A percentile compares a stretch with the other conserved stretches of the same genome.
Conservation (phyloP, 305 asterid genomes). For the Euphrasia arctica region DNA sequence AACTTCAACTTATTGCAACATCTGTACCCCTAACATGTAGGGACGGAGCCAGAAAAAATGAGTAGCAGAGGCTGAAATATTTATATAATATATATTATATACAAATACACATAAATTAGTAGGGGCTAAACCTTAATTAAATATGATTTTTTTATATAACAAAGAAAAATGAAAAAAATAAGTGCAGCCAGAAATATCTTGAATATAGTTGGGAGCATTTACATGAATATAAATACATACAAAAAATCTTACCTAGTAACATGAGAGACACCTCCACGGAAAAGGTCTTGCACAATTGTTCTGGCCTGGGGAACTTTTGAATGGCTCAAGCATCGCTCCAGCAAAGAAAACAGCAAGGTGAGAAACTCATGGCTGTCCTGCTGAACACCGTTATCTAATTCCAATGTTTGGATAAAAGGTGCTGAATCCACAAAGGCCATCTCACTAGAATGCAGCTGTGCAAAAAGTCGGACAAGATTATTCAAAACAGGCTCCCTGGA, state of each 20-base stretch:
- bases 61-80: too few species aligned
- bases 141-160: too few species aligned
- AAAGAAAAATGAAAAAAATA: too few species aligned
- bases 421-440: conserved; percentile 97
- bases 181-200: neutral
- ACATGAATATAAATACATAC: neutral
- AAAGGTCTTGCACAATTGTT: conserved; percentile 86
- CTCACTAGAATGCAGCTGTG: conserved; percentile 86
- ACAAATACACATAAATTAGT: too few species aligned
- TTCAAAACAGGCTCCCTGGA: conserved; percentile 71
- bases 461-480: conserved; percentile 82
- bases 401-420: conserved; percentile 86
- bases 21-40: conserved; percentile 17
- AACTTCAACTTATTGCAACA: conserved; percentile 19
- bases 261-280: conserved; percentile 97
- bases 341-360: conserved; percentile 87
- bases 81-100: too few species aligned
- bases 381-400: conserved; percentile 93
- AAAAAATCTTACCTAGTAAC: conserved; percentile 65
- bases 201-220: conserved; percentile 16
- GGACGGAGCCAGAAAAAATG: neutral
- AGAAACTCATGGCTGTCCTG: conserved; percentile 99
- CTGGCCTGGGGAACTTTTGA: conserved; percentile 73
- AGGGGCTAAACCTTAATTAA: too few species aligned
- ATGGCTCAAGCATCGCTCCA: conserved; percentile 79